These are phyloP conservation scores for Verticillium zaregamsianum DNA, from an alignment of 2,329 filamentous ascomycete species.

Conservation along the genomic window DNA sequence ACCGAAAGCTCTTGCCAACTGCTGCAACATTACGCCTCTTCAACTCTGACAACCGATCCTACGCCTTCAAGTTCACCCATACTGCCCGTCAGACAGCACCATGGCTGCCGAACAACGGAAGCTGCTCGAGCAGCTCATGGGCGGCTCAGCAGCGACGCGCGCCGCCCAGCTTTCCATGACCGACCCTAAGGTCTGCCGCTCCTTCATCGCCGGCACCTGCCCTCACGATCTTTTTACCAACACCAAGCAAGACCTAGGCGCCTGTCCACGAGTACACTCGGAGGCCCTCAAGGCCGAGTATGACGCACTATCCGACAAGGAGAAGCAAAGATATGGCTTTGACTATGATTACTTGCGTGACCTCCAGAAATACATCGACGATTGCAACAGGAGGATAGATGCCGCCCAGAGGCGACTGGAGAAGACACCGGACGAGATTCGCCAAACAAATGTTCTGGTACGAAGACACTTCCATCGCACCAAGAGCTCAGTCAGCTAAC, in stretches of 20 bases:
- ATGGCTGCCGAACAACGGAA: conserved; percentile 98
- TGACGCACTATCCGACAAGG: conserved; percentile 64
- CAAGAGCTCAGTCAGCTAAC: not conserved
- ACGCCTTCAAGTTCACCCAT: no score
- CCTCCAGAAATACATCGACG: conserved; percentile 93
- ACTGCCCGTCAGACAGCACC: conserved; percentile 9
- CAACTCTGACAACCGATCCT: not conserved
- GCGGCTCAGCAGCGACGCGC: conserved; percentile 67
- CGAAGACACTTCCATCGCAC: conserved; percentile 1
- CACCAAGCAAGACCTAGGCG: conserved; percentile 94
- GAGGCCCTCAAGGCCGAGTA: conserved; percentile 89
- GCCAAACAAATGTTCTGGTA: conserved; percentile 84
- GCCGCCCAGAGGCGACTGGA: conserved; percentile 83
- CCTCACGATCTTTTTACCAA: conserved; percentile 89
- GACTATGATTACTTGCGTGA: conserved; percentile 97
- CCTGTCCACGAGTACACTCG: conserved; percentile 82
- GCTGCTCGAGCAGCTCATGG: conserved; percentile 96
- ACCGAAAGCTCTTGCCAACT: not conserved
- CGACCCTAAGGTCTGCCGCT: conserved; percentile 44
- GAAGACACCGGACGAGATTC: conserved; percentile 96
- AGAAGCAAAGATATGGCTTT: conserved; percentile 79
- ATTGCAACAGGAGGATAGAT: conserved; percentile 93
- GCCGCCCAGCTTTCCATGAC: conserved; percentile 80
- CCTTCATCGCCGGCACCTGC: conserved; percentile 15
- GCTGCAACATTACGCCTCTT: not conserved